These are phyloP conservation scores for Arabidopsis hybrid DNA, from an alignment of 441 rosid species.

Conservation along the genomic window DNA sequence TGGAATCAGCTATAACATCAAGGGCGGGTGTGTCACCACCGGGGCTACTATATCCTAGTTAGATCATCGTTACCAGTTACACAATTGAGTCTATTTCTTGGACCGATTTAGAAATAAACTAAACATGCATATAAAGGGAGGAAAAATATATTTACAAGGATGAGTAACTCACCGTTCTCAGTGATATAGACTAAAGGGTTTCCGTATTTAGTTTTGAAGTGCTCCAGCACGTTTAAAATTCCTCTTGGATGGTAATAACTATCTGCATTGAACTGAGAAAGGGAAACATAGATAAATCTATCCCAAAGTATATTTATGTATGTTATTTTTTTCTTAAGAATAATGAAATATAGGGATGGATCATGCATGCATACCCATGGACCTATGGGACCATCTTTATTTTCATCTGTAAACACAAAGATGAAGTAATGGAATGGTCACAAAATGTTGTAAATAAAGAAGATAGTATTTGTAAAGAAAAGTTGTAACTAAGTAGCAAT, in stretches of 20 bases:
- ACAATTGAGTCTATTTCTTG: not conserved
- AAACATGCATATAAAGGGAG: not conserved
- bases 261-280: not conserved
- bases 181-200: conserved; percentile 34
- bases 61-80: not conserved
- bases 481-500: not conserved
- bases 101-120: not conserved
- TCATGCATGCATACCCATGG: conserved; percentile 29
- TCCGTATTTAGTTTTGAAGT: conserved; percentile 20
- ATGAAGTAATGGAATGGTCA: not conserved
- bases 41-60: not conserved
- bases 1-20: not conserved
- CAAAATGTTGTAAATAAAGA: no score
- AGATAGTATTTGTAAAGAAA: not conserved
- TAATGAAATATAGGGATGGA: not conserved
- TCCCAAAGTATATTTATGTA: not conserved
- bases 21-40: not conserved
- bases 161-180: conserved; percentile 34
- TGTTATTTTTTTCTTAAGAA: not conserved
- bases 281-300: conserved; percentile 16
- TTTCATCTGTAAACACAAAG: not conserved
- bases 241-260: conserved; percentile 32
- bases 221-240: conserved; percentile 13
- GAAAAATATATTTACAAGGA: not conserved
- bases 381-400: conserved; percentile 1